These are phyloP conservation scores for Trichosanthes truncata DNA, from an alignment of 306 rosid genomes.

Conservation along the genomic window DNA sequence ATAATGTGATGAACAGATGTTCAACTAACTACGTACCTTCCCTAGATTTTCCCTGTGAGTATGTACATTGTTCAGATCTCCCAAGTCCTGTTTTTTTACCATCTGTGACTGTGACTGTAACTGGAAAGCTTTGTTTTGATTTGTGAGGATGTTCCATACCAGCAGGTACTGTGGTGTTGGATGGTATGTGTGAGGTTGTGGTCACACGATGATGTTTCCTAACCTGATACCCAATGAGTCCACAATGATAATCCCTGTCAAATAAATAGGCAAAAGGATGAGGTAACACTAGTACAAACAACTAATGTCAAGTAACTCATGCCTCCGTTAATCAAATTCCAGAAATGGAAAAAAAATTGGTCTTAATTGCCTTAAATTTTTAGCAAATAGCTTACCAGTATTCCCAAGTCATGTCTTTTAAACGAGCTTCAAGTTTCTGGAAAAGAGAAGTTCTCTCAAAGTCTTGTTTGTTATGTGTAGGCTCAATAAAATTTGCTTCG, in stretches of 20 bases:
- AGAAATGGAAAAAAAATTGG: neutral
- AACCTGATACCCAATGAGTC: constrained; percentile 52
- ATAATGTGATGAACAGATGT: constrained; percentile 10
- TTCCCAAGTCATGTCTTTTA: constrained; percentile 83
- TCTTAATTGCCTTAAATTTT: neutral
- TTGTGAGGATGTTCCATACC: constrained; percentile 19
- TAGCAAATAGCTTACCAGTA: constrained; percentile 51
- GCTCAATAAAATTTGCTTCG: constrained; percentile 82
- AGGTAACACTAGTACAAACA: neutral
- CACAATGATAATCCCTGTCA: constrained; percentile 70
- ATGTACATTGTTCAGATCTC: constrained; percentile 16
- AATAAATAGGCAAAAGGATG: constrained; percentile 1
- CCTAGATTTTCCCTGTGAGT: constrained; percentile 18
- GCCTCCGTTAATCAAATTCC: neutral
- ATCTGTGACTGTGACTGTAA: constrained; percentile 16
- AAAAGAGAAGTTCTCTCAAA: constrained; percentile 83
- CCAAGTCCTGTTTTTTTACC: constrained; percentile 12
- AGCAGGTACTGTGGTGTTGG: constrained; percentile 12
- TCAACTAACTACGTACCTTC: constrained; percentile 32
- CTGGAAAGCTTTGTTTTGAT: constrained; percentile 11
- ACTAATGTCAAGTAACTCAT: neutral
- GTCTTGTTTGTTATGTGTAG: constrained; percentile 92
- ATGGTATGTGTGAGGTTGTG: constrained; percentile 5
- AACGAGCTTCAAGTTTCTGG: constrained; percentile 79
- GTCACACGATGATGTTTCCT: constrained; percentile 19